Base-by-base conservation (phyloP, 257 asterid species). In the Asclepias syriaca region DNA sequence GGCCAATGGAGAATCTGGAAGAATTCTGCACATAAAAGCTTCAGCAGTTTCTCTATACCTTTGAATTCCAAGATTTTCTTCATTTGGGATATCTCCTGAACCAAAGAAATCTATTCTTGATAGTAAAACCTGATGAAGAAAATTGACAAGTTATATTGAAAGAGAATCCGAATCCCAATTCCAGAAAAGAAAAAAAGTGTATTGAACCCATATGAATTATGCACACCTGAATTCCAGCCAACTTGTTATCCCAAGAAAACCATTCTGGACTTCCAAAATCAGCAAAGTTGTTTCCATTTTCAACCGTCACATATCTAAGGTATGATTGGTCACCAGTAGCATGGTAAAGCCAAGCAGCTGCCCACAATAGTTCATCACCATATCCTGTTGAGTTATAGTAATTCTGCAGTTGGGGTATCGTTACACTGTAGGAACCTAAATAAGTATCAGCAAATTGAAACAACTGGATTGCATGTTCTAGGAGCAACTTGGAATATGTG, bases 341-440 rank as follows among this genome's bases (percentile, higher is more conserved):
- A 66, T 84, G 87, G 57, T 85, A 87, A 37, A 89, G 91, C 96
- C 96, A 89, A 32, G 93, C 70, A 7, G 96, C 88, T 0, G 91
- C 93, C 96, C 93, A 89, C 82, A 89, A 70, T 78, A 89, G 90
- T 32, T 89, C 96, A 70, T 89, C 93, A 0, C 84, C 88, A 27
- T 83, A 89, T 21, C 90, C 90, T 34, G 87, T 75, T 6, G 96
- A 89, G 69, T 87, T 85, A 65, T 89, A 89, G 39, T 70, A 85
- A 0, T 58, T 43, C 80, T 84, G 88, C 65, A 84, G 84, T 43
- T 61, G 75, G 5, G 91, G 89, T 19, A 85, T 72, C 56, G 87
- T 87, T 7, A 54, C 66, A 69, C 88, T 84, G 75, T 89, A 89
- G 6, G 71, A 75, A 12, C 85, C 87, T 74, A 86, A 80, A 66